Conservation (phyloP, 495 filamentous ascomycete species). For the Hypoxylon fragiforme region DNA sequence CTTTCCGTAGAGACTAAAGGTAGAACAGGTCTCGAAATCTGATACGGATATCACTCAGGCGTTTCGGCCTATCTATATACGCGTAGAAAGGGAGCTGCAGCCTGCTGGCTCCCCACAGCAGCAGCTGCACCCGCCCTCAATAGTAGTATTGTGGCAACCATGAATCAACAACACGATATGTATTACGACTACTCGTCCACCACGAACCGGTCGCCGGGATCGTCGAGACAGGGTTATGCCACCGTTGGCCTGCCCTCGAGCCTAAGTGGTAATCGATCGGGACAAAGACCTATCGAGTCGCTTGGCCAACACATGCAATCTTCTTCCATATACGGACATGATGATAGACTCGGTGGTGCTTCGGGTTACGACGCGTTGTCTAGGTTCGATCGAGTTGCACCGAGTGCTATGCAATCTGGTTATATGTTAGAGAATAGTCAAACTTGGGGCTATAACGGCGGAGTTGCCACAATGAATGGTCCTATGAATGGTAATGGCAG, state of each 20-base stretch:
- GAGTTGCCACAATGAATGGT: constrained; percentile 52
- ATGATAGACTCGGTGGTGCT: constrained; percentile 51
- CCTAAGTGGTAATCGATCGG: constrained; percentile 66
- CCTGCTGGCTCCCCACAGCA: constrained; percentile 39
- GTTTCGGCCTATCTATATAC: constrained; percentile 32
- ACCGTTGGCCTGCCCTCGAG: constrained; percentile 57
- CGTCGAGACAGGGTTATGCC: constrained; percentile 51
- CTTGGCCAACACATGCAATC: constrained; percentile 41
- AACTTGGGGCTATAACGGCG: constrained; percentile 54
- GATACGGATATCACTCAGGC: constrained; percentile 8
- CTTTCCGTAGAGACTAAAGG: constrained; percentile 5
- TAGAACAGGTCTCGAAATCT: constrained; percentile 2
- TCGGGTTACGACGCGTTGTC: constrained; percentile 54
- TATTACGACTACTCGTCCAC: constrained; percentile 42
- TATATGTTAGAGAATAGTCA: constrained; percentile 52
- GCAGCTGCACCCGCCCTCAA: constrained; percentile 34
- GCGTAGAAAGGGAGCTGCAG: constrained; percentile 38
- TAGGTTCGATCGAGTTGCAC: constrained; percentile 59
- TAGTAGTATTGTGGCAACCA: constrained; percentile 44
- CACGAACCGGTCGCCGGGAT: constrained; percentile 48
- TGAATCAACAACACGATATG: constrained; percentile 60
- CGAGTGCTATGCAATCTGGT: constrained; percentile 36
- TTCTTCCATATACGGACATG: constrained; percentile 58
- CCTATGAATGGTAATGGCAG: constrained; percentile 53
- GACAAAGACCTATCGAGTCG: constrained; percentile 54